These are phyloP conservation scores for Dipteronia sinensis DNA, from an alignment of 345 rosid genomes.

Conservation along the genomic window DNA sequence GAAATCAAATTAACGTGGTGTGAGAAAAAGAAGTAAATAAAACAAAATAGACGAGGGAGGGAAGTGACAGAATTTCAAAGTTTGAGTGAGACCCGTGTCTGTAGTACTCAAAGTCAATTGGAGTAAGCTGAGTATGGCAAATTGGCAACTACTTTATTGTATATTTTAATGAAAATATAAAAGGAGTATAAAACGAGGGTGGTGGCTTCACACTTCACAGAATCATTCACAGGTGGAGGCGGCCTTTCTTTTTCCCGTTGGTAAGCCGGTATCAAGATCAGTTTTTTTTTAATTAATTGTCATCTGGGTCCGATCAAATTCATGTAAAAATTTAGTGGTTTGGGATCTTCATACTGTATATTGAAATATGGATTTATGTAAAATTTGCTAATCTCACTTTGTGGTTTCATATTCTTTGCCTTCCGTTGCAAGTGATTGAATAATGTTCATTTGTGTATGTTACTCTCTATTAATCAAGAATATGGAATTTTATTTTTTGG, in stretches of 20 bases:
- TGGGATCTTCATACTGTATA: background rate
- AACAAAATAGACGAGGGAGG: no score
- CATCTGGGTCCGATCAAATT: slow-evolving; percentile 9
- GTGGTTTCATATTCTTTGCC: background rate
- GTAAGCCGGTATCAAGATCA: background rate
- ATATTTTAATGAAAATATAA: no score
- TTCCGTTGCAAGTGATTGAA: background rate
- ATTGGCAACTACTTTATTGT: no score
- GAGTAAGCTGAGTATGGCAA: no score
- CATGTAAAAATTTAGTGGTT: background rate
- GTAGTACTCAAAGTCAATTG: no score
- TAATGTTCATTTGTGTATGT: background rate
- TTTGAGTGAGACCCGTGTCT: no score
- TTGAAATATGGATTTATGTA: no score
- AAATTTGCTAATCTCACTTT: background rate
- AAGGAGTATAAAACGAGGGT: background rate
- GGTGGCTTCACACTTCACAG: background rate
- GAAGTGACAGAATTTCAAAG: no score
- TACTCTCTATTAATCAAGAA: background rate
- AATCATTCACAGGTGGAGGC: background rate
- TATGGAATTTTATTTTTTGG: background rate
- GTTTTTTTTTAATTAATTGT: background rate
- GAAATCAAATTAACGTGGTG: no score
- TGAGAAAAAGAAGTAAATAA: no score
- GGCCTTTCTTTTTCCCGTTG: background rate